Evolutionary conservation across 192 early-diverging fungal genomes (phyloP), one percentile per base, ranked within the genome.

Genomic region (Entomortierella lignicola): DNA sequence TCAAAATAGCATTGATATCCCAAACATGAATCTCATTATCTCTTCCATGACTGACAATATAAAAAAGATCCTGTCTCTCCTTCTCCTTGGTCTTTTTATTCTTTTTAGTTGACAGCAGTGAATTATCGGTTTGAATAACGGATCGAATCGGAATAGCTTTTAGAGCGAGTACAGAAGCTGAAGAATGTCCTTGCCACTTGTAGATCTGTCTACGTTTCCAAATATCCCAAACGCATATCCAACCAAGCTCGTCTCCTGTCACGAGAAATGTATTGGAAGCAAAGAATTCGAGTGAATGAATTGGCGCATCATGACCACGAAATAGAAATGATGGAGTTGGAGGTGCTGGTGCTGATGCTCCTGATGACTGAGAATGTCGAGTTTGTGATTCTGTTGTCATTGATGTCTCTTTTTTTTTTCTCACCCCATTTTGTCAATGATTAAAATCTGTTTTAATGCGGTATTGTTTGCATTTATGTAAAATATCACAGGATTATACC

Each of bases 21-120:
- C 82, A 84, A 12, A 84, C 56, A 50, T 72, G 69, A 13, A 84
- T 72, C 41, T 62, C 60, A 55, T 84, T 71, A 44, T 84, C 82
- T 44, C 82, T 48, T 4, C 82, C 77, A 56, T 84, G 82, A 39
- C 82, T 84, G 17, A 67, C 56, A 57, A 68, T 47, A 41, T 60
- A 69, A 11, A 72, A 32, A 18, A 3, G 32, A 1, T 63, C 61
- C 48, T 37, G 57, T 47, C 51, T 4, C 15, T 8, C 37, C 8
- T 37, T 48, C 34, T 42, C 2, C 27, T 41, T 25, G 55, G 43
- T 64, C n/a, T 61, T 0, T 13, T 37, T 31, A 44, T 47, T 15
- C 59, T 65, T 52, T 20, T 43, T 55, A 30, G 17, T 32, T n/a
- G 57, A n/a, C n/a, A n/a, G n/a, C n/a, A n/a, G n/a, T n/a, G n/a